These are phyloP conservation scores for Eimeria falciformis DNA, from an alignment of 169 alveolate genomes.

Conservation along the genomic window DNA sequence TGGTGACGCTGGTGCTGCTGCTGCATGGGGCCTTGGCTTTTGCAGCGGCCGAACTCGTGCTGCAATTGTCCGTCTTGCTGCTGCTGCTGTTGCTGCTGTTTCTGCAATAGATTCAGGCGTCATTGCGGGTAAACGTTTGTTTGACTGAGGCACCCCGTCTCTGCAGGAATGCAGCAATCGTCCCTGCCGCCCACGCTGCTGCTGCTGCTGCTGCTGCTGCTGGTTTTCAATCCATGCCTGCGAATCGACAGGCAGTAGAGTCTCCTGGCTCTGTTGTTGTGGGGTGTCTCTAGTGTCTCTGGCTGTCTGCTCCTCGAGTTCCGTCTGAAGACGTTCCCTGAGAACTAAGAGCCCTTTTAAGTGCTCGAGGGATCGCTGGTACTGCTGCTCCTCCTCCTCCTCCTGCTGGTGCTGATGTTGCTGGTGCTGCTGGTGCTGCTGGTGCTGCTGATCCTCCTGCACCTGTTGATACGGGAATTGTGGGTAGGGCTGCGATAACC, in stretches of 20 bases:
- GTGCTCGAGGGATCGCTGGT: not conserved
- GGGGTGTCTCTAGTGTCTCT: not conserved
- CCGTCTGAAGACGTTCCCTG: not conserved
- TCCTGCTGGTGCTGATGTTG: conserved; percentile 49
- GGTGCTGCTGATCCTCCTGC: not conserved
- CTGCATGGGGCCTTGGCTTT: conserved; percentile 33
- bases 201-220: conserved; percentile 54
- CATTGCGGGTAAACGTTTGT: too few relatives aligned
- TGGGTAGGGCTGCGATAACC: too few relatives aligned
- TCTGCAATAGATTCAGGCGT: too few relatives aligned
- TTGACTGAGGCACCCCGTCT: too few relatives aligned
- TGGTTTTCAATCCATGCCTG: not conserved
- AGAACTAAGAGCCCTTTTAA: not conserved
- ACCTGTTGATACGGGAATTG: not conserved
- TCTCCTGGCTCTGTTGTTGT: conserved; percentile 1
- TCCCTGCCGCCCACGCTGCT: too few relatives aligned
- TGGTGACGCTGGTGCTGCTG: not conserved
- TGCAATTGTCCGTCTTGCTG: conserved; percentile 6
- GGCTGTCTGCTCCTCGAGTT: conserved; percentile 38
- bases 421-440: not conserved
- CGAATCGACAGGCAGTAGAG: not conserved
- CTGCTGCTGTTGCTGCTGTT: not conserved
- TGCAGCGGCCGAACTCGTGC: not conserved
- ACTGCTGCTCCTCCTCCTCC: conserved; percentile 36
- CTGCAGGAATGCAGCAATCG: too few relatives aligned